phyloP scores from a whole-genome alignment of 805 yeast genomes.

The Spathaspora sp. region DNA sequence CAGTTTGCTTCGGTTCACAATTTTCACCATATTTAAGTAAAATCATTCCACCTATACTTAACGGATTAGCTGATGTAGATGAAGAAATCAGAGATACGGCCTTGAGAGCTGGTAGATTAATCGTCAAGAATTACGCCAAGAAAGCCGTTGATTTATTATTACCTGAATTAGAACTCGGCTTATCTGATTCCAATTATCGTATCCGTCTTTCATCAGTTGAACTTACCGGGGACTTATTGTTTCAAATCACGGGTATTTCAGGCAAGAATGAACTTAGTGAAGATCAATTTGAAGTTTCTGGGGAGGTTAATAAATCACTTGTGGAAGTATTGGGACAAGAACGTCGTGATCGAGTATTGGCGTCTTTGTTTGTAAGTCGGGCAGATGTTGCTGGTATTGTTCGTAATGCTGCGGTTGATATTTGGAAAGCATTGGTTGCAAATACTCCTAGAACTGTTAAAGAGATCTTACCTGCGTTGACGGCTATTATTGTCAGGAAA shows the following conservation, averaged over 20 bases:
- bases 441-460: conserved; percentile 93
- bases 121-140: conserved; percentile 86
- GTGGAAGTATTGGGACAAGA: conserved; percentile 80
- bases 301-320: conserved; percentile 59
- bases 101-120: conserved; percentile 85
- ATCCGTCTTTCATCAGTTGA: conserved; percentile 92
- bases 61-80: conserved; percentile 85
- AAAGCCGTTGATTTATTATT: conserved; percentile 89
- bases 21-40: conserved; percentile 83
- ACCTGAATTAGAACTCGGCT: conserved; percentile 90
- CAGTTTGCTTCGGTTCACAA: conserved; percentile 90
- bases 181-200: conserved; percentile 76
- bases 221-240: conserved; percentile 89
- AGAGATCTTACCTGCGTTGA: conserved; percentile 83
- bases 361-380: conserved; percentile 89
- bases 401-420: conserved; percentile 84
- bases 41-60: conserved; percentile 87
- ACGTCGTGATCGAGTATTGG: conserved; percentile 80
- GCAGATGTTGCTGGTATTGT: conserved; percentile 87
- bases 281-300: conserved; percentile 43
- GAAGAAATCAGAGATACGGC: conserved; percentile 88
- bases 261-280: conserved; percentile 70
- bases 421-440: conserved; percentile 95
- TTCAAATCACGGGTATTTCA: conserved; percentile 88
- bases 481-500: conserved; percentile 73